Conservation (phyloP, 371 early-diverging fungal species). For the Mortierella polycephala region DNA sequence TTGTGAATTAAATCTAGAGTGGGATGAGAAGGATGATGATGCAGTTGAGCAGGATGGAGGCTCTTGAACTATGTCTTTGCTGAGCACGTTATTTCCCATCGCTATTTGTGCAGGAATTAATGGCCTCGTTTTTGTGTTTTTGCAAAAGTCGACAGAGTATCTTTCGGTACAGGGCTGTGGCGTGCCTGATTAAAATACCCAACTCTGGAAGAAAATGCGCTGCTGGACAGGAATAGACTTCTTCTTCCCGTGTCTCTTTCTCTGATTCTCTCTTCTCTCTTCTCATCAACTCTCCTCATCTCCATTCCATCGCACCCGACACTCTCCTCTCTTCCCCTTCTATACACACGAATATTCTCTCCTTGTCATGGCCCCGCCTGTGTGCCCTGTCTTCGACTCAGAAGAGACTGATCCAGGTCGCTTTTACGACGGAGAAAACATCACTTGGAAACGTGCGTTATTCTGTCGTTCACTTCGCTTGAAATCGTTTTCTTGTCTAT, state of each 20-base stretch:
- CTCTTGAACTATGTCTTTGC: not conserved
- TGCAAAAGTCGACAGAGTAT: no score
- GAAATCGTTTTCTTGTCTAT: no score
- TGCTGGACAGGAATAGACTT: not conserved
- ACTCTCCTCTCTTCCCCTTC: constrained; percentile 6
- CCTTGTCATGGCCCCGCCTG: constrained; percentile 7
- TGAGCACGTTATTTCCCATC: no score
- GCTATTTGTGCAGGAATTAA: no score
- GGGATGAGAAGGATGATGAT: not conserved
- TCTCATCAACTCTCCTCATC: not conserved
- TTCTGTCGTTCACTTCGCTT: not conserved
- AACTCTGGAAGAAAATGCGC: not conserved
- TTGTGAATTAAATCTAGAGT: not conserved
- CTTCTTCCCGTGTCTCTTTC: not conserved
- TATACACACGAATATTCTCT: constrained; percentile 1
- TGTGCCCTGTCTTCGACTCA: constrained; percentile 31
- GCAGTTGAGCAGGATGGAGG: not conserved
- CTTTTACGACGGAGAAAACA: constrained; percentile 42
- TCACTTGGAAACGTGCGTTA: constrained; percentile 49
- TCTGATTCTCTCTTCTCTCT: not conserved
- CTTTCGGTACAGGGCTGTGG: constrained; percentile 1
- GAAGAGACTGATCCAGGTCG: constrained; percentile 30
- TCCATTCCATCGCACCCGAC: not conserved
- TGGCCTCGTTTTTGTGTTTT: no score
- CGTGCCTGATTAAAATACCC: not conserved